phyloP scores from a whole-genome alignment of 805 yeast genomes.

The Sungouiella thailandica region DNA sequence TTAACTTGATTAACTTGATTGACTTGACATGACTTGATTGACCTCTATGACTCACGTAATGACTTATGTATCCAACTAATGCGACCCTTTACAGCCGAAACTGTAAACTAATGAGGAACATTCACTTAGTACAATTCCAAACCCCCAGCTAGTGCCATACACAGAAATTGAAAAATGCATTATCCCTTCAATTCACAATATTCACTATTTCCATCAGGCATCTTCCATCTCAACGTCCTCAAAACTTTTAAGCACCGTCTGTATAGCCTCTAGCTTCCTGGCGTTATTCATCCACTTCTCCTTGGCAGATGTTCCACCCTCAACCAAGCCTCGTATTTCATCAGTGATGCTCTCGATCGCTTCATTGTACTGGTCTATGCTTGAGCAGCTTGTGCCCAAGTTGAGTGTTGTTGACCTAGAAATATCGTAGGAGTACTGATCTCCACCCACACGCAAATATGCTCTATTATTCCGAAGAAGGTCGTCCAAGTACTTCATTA shows the following conservation, averaged over 20 bases:
- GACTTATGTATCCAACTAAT: too few relatives aligned
- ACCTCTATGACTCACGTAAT: too few relatives aligned
- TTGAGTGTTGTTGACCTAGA: slow-evolving; percentile 18
- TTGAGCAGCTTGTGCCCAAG: slow-evolving; percentile 11
- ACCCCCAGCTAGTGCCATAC: too few relatives aligned
- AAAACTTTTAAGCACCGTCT: slow-evolving; percentile 12
- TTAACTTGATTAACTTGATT: too few relatives aligned
- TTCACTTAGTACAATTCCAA: too few relatives aligned
- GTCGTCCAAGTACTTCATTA: slow-evolving; percentile 16
- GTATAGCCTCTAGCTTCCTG: slow-evolving; percentile 24
- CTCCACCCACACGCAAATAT: slow-evolving; percentile 17
- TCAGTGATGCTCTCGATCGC: slow-evolving; percentile 19
- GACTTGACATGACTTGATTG: too few relatives aligned
- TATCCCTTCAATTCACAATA: too few relatives aligned
- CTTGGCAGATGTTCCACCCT: slow-evolving; percentile 28
- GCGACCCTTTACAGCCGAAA: too few relatives aligned
- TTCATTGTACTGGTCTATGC: slow-evolving; percentile 28
- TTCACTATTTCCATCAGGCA: background rate
- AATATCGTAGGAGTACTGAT: slow-evolving; percentile 21
- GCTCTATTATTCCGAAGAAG: slow-evolving; percentile 18
- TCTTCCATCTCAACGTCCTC: slow-evolving; percentile 9
- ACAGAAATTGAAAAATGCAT: too few relatives aligned
- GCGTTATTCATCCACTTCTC: slow-evolving; percentile 34
- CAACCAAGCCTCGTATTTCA: slow-evolving; percentile 25
- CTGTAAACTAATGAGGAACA: too few relatives aligned